Evolutionary conservation across 2,329 filamentous ascomycete genomes (phyloP), one percentile per base, ranked within the genome.

Genomic region (Bipolaris oryzae): DNA sequence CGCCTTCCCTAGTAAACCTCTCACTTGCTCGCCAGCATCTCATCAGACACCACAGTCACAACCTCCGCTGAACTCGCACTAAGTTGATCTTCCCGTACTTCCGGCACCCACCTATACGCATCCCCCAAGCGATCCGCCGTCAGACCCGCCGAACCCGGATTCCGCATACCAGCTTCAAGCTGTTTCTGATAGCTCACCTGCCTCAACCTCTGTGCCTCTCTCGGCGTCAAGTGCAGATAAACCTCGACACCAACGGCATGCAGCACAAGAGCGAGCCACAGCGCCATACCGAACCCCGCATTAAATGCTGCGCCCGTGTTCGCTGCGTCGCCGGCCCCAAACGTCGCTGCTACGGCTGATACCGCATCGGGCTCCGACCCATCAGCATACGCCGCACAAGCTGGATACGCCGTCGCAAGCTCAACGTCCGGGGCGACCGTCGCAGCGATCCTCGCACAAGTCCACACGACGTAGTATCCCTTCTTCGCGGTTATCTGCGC

Each of bases 161-260:
- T 75, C 41, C 68, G 76, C 71, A 82, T 79, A 0, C 84, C 84
- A 4, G 81, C 79, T 58, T 83, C 82, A 5, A 85, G 58, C 63
- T 88, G 85, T 41, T 80, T 75, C 65, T 85, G 79, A 61, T 84
- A 85, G 5, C 81, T 84, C 1, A 87, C 77, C n/a, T 78, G 75
- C 9, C 85, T 78, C 44, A 87, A 70, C 6, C 85, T 75, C 41
- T 85, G 77, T 0, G 75, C 74, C 63, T 88, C 85, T 15, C 69
- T 77, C 0, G 84, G 83, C 0, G 85, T 87, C 20, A 73, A 60
- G 31, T 70, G 61, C 6, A 73, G 50, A 74, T 86, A 78, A 1
- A 73, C 21, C 53, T 77, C 74, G 3, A 77, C 65, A 23, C 72
- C 71, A 21, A 66, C 10, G 9, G 63, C 75, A 61, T 88, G 85